These are phyloP conservation scores for Mycena belliarum DNA, from an alignment of 768 basidiomycete genomes.

Conservation along the genomic window DNA sequence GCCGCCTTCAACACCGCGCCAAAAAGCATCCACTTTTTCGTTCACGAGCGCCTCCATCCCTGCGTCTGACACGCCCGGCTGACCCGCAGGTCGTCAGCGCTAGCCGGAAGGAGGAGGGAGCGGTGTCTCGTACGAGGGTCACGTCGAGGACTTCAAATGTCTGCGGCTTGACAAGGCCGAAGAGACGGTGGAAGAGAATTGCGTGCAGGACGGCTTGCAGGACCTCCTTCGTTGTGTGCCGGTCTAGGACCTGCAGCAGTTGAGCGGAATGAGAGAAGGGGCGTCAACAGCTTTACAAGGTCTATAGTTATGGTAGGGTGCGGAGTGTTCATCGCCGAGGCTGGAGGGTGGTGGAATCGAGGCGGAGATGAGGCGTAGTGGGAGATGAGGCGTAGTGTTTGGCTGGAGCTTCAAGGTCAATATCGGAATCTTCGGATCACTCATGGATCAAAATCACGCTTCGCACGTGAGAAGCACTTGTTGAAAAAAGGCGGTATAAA, in stretches of 20 bases:
- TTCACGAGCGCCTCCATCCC: conserved; percentile 71
- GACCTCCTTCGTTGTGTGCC: conserved; percentile 71
- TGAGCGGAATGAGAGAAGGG: background rate
- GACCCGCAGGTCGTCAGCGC: background rate
- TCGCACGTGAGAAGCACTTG: too few species aligned
- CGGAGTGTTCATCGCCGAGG: conserved; percentile 6
- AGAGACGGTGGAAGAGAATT: conserved; percentile 80
- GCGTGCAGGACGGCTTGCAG: conserved; percentile 77
- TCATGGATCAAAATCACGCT: too few species aligned
- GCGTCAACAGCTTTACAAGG: background rate
- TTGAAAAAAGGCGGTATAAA: too few species aligned
- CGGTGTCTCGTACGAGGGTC: conserved; percentile 63
- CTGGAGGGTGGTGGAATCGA: too few species aligned
- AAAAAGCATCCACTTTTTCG: conserved; percentile 77
- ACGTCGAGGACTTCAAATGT: conserved; percentile 82
- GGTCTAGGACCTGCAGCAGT: conserved; percentile 62
- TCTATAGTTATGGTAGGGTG: conserved; percentile 21
- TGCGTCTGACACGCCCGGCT: conserved; percentile 80
- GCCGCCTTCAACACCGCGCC: conserved; percentile 71
- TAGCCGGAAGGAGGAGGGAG: background rate
- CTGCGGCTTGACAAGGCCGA: conserved; percentile 76
- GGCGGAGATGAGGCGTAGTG: too few species aligned
- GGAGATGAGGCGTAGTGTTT: too few species aligned
- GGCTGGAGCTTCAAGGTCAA: too few species aligned
- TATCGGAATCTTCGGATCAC: too few species aligned